Percentiles rank a stretch among this genome's conserved stretches.
Conservation (phyloP, 1,284 basidiomycete species). For the Trichosporon sp. region DNA sequence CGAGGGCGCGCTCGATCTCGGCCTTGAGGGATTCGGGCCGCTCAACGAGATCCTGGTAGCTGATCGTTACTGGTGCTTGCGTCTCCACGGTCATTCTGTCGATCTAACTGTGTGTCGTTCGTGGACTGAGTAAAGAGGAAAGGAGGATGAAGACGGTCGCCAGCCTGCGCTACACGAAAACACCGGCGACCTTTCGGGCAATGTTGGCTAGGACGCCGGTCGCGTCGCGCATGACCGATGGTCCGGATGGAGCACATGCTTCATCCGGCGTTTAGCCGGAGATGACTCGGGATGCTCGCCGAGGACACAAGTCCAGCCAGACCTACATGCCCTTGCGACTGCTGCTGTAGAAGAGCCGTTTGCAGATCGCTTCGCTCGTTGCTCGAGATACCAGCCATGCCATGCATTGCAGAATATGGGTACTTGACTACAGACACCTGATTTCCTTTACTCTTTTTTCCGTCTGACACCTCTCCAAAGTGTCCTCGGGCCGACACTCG, state of each 20-base stretch:
- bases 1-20: constrained; percentile 71
- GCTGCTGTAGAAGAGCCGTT: too few species aligned
- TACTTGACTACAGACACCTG: constrained; percentile 6
- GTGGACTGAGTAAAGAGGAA: background rate
- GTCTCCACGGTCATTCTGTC: background rate
- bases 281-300: background rate
- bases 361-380: background rate
- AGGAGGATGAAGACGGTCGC: too few species aligned
- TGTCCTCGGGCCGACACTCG: background rate
- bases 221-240: background rate
- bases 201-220: background rate
- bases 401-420: constrained; percentile 7
- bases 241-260: background rate
- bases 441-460: background rate
- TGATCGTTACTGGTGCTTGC: constrained; percentile 63
- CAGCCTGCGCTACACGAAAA: background rate
- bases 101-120: background rate
- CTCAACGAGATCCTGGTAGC: constrained; percentile 66
- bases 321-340: too few species aligned
- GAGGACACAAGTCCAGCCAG: background rate
- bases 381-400: constrained; percentile 4
- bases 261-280: constrained; percentile 11
- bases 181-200: background rate
- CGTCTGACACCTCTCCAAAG: too few species aligned
- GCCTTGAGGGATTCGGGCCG: constrained; percentile 64